A percentile compares a stretch with the other conserved stretches of the same genome.
Evolutionary conservation across 345 rosid species (phyloP).

Genomic region (Kernera saxatilis): DNA sequence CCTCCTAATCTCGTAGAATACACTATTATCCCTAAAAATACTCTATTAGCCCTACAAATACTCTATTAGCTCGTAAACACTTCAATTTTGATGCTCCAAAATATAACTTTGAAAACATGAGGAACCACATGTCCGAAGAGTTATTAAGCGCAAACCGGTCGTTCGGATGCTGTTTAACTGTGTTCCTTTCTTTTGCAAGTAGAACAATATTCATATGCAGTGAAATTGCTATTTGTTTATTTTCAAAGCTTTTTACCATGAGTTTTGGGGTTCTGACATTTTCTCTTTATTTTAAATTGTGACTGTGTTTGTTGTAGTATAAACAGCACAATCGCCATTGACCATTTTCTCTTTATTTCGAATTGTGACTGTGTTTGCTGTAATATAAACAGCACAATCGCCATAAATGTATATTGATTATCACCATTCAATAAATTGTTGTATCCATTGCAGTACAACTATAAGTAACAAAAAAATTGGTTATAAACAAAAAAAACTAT

Average conservation of each 20-base stretch:
- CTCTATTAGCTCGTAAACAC: background rate
- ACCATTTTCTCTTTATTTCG: background rate
- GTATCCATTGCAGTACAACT: background rate
- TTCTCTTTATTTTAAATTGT: background rate
- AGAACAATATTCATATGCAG: no score
- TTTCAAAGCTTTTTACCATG: no score
- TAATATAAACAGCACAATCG: background rate
- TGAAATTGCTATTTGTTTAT: no score
- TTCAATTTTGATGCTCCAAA: background rate
- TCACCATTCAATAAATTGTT: background rate
- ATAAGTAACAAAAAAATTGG: no score
- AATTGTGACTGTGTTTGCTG: background rate
- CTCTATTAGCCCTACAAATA: no score
- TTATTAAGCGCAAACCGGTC: background rate
- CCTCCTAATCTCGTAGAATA: background rate
- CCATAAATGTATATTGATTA: background rate
- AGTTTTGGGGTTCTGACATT: background rate
- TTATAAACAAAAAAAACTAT: no score
- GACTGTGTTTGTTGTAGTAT: background rate
- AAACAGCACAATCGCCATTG: background rate
- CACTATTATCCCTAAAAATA: no score
- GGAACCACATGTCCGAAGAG: background rate
- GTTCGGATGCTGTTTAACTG: background rate
- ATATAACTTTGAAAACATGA: background rate
- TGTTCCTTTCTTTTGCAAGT: no score